Evolutionary conservation across 2,329 filamentous ascomycete genomes (phyloP).

Genomic region (Trichoderma breve): DNA sequence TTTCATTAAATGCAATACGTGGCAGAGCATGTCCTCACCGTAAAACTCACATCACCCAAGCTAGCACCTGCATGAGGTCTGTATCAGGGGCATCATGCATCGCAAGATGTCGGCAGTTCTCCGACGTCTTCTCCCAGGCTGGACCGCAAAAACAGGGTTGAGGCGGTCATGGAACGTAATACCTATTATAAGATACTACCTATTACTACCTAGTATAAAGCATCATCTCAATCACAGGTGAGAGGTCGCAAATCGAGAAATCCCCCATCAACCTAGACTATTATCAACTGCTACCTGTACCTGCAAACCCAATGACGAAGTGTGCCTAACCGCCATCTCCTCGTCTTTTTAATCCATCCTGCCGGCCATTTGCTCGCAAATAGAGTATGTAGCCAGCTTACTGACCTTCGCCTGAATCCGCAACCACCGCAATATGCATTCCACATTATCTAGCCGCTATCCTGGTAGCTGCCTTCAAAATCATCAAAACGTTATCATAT

Average conservation of each 20-base stretch:
- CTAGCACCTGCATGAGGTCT: neutral
- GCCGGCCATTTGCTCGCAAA: neutral
- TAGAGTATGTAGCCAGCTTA: neutral
- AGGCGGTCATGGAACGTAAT: neutral
- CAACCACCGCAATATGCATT: conserved; percentile 10
- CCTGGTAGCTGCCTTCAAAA: neutral
- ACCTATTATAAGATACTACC: neutral
- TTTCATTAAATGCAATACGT: neutral
- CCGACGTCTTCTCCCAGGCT: neutral
- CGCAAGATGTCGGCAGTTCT: neutral
- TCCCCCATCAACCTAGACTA: neutral
- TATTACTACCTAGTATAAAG: neutral
- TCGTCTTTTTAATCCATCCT: neutral
- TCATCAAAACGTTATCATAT: conserved; percentile 11
- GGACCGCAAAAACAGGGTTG: neutral
- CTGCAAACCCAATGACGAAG: neutral
- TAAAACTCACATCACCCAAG: neutral
- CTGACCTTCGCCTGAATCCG: neutral
- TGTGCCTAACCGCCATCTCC: neutral
- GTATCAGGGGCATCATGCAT: neutral
- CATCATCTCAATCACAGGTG: neutral
- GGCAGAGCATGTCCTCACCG: neutral
- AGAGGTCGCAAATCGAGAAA: neutral
- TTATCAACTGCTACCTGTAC: neutral
- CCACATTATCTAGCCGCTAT: conserved; percentile 7